phyloP scores from a whole-genome alignment of 257 asterid genomes.

The Scutellaria baicalensis region DNA sequence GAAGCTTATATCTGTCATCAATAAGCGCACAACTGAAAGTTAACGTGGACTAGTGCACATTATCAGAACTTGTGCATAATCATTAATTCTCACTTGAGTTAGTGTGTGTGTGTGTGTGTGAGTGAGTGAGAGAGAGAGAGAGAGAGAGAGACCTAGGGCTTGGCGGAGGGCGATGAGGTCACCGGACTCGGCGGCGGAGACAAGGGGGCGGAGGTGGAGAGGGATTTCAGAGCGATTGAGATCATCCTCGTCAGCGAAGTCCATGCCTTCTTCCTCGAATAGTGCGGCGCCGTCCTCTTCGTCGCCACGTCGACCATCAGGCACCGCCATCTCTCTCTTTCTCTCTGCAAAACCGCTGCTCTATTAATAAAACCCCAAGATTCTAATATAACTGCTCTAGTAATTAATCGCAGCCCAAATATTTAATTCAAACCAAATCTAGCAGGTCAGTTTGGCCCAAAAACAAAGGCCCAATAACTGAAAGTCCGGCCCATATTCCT shows the following conservation, averaged over 20 bases:
- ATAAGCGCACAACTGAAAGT: not conserved
- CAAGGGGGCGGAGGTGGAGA: slow-evolving; percentile 71
- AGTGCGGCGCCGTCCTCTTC: slow-evolving; percentile 59
- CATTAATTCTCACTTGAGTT: not conserved
- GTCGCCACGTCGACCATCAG: slow-evolving; percentile 64
- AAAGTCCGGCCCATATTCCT: not conserved
- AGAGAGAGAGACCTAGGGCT: slow-evolving; percentile 50
- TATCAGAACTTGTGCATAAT: not conserved
- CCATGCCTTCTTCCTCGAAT: slow-evolving; percentile 54
- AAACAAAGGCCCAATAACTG: not conserved
- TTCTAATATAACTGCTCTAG: not conserved
- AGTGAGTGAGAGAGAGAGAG: not conserved
- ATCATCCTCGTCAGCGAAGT: slow-evolving; percentile 34
- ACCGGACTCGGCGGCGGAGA: slow-evolving; percentile 66
- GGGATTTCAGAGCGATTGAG: slow-evolving; percentile 52
- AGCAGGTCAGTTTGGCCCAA: not conserved
- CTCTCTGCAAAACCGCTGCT: not conserved
- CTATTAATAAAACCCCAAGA: not conserved
- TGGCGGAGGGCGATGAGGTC: slow-evolving; percentile 55
- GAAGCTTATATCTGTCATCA: not conserved
- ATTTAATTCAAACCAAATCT: no score
- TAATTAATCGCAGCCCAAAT: no score
- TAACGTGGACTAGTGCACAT: not conserved
- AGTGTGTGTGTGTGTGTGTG: no score
- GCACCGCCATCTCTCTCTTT: slow-evolving; percentile 55